These are phyloP conservation scores for Medicago lupulina DNA, from an alignment of 306 rosid species.

Conservation along the genomic window DNA sequence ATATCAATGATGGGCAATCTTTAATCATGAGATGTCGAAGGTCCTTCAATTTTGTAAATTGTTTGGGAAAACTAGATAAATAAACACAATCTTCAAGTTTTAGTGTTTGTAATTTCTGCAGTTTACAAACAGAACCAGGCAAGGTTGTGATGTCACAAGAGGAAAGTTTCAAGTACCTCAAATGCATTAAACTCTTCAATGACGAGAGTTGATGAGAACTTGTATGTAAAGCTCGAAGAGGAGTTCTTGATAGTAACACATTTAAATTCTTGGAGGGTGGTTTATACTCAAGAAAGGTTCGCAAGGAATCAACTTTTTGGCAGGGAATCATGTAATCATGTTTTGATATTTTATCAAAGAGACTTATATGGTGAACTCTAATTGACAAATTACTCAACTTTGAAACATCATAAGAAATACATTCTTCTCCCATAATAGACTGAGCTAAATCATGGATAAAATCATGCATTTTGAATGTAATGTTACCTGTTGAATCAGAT, in stretches of 20 bases:
- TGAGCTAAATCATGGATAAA: not conserved
- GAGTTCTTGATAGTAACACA: not conserved
- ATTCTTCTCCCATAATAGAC: not conserved
- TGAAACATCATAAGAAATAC: not conserved
- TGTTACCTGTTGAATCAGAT: no score
- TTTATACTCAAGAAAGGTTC: not conserved
- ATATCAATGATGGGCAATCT: not conserved
- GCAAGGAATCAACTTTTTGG: not conserved
- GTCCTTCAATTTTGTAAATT: not conserved
- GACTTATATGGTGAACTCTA: not conserved
- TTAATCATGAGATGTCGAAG: not conserved
- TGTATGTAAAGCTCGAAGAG: not conserved
- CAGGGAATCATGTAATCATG: not conserved
- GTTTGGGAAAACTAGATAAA: not conserved
- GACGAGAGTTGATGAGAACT: not conserved
- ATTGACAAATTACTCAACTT: not conserved
- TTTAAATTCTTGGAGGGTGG: fast-evolving
- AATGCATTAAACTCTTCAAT: not conserved
- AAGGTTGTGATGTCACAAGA: not conserved
- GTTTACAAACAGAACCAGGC: not conserved
- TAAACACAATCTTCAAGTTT: not conserved
- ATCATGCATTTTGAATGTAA: not conserved
- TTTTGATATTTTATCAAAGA: no score
- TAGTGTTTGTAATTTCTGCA: not conserved
- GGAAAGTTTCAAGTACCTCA: not conserved